Base-by-base conservation (phyloP, 495 filamentous ascomycete genomes). In the Hyaloscypha bicolor region DNA sequence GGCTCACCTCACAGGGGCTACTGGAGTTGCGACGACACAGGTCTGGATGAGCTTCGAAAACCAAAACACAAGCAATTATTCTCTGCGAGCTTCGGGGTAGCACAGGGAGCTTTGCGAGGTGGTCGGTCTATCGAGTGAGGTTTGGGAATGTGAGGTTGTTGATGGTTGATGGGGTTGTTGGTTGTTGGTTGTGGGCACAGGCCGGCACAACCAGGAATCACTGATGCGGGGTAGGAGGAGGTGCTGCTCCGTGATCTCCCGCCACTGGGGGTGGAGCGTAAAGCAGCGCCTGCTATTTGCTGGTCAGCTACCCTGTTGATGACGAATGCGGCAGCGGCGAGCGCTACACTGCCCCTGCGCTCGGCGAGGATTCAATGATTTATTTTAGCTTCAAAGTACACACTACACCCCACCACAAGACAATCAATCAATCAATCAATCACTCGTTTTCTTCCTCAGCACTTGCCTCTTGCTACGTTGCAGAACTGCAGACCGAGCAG, bases 291-390 rank as follows among this genome's bases (percentile, higher is more conserved):
- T 19, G 25, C 9, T 4, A 1, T 11, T 4, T 12, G 4, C 16
- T 48, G 42, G 42, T 6, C 6, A 8, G 42, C 42, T 11, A 37
- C 42, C 42, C 42, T 48, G 42, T 14, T 37, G 4, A 48, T 48
- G 42, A 48, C 42, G 42, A 48, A 48, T 48, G 42, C 42, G 42
- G 42, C 42, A 48, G 42, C 42, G 42, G 42, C 42, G 35, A 37
- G 35, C 35, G 35, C 35, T 12, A 37, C 25, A 25, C 25, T 1
- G 25, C 25, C 25, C 25, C 25, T 25, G 25, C 25, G 35, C 35
- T 37, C 35, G 35, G 35, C 35, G 42, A 48, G 42, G 42, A 48
- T 48, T 14, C 42, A 48, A 19, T 16, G 6, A 37, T 37, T 48
- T 48, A 48, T 48, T 48, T 19, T 48, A 16, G 16, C 11, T 37